These are phyloP conservation scores for Purpureocillium lavendulum DNA, from an alignment of 2,329 filamentous ascomycete genomes.

Conservation along the genomic window DNA sequence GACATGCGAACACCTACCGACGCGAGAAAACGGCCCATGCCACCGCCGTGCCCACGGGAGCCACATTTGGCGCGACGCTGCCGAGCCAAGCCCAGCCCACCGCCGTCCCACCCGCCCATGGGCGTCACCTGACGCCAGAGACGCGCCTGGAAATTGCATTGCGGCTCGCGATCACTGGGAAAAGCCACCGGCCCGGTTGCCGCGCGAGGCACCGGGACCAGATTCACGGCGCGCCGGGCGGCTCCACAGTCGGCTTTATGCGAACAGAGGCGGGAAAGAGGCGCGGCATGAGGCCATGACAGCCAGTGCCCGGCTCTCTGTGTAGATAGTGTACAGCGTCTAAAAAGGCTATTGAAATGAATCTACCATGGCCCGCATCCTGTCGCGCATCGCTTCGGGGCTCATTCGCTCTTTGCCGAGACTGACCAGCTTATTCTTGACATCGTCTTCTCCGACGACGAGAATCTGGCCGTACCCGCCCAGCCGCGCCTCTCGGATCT, in stretches of 20 bases:
- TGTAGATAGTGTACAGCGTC: background rate
- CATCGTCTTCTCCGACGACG: constrained; percentile 60
- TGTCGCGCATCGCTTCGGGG: constrained; percentile 33
- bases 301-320: too few relatives aligned
- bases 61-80: background rate
- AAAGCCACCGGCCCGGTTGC: too few relatives aligned
- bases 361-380: constrained; percentile 36
- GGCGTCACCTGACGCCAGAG: background rate
- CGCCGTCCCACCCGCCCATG: too few relatives aligned
- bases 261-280: too few relatives aligned
- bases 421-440: constrained; percentile 47
- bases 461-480: constrained; percentile 69
- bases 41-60: too few relatives aligned
- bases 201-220: too few relatives aligned
- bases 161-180: too few relatives aligned
- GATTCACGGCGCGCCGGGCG: too few relatives aligned
- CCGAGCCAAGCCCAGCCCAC: background rate
- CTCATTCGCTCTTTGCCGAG: constrained; percentile 31
- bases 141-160: background rate
- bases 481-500: constrained; percentile 61
- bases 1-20: too few relatives aligned
- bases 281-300: too few relatives aligned
- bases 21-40: too few relatives aligned
- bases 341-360: constrained; percentile 33
- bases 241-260: too few relatives aligned